These are phyloP conservation scores for Vitrella brassicaformis DNA, from an alignment of 73 alveolate genomes.

Conservation along the genomic window DNA sequence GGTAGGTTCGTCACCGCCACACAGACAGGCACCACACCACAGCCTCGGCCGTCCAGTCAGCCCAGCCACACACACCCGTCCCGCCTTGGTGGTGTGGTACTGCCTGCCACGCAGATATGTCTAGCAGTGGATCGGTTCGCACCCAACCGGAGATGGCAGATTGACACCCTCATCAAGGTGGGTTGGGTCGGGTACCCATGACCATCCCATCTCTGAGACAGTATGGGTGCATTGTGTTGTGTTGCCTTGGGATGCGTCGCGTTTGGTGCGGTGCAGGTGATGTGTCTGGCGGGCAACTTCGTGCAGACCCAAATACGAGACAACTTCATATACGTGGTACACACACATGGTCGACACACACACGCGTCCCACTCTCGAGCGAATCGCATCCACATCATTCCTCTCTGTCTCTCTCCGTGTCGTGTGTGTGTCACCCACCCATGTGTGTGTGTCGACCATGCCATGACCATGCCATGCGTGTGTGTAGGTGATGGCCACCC, in stretches of 20 bases:
- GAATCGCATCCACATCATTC: too few species aligned
- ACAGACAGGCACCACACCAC: too few species aligned
- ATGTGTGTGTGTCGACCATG: too few species aligned
- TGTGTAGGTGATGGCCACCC: slow-evolving; percentile 60
- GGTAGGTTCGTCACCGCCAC: neutral
- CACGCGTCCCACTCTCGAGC: too few species aligned
- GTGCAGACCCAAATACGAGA: too few species aligned
- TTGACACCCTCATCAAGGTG: slow-evolving; percentile 34
- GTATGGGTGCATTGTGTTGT: neutral
- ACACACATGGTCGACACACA: too few species aligned
- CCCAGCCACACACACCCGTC: neutral
- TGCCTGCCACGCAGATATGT: neutral
- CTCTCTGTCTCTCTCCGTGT: too few species aligned
- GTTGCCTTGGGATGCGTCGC: neutral
- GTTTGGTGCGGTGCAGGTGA: neutral
- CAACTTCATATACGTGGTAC: too few species aligned
- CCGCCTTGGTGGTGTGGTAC: too few species aligned
- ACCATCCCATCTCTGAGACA: neutral
- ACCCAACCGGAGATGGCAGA: slow-evolving; percentile 34
- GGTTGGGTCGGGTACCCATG: neutral
- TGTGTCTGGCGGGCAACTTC: slow-evolving; percentile 31
- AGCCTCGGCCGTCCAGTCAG: too few species aligned
- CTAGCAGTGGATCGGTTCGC: slow-evolving; percentile 1
- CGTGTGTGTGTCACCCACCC: too few species aligned
- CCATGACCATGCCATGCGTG: too few species aligned